Evolutionary conservation across 1,284 basidiomycete genomes (phyloP), one percentile per base, ranked within the genome.

Genomic region (Moesziomyces globuligerus): DNA sequence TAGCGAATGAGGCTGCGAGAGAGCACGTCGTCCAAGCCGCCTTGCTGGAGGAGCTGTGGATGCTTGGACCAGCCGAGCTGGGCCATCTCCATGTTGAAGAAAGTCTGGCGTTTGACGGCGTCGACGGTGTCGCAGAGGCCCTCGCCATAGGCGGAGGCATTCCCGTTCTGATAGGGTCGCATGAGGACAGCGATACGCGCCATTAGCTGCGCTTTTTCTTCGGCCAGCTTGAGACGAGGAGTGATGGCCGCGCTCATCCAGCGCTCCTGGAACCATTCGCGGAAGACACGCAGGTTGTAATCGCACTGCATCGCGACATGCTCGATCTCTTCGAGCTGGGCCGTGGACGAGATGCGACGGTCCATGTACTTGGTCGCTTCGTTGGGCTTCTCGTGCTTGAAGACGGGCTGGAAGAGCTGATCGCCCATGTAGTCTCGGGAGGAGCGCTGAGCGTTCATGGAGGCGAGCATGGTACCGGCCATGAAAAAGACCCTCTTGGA

Each of bases 1-100:
- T 79, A 79, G 17, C 76, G 62, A 11, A 76, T 64, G 23, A 77
- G 24, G 24, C 53, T 58, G 18, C 68, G 62, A 11, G 49, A 36
- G 25, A 71, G 57, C 3, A 65, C 51, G 26, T 65, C 57, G 18
- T 65, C 56, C 15, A 65, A 47, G 4, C 40, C 55, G 3, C 60
- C 61, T 7, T 45, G 43, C 15, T 60, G 49, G 43, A 71, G 39
- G 21, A 70, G 51, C 1, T 59, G 24, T 3, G 21, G 42, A 36
- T 65, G 56, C 45, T 51, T 66, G 29, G 70, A 69, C 70, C 70
- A 73, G 6, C 70, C 70, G 18, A 73, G 48, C 44, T 62, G 61
- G 6, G 44, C 44, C 52, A 73, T 73, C 41, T 73, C 70, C 3
- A 48, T 38, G 25, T 65, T 69, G 59, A 73, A 73, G 36, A 44